Evolutionary conservation across 1,284 basidiomycete species (phyloP).

Genomic region (Fistulina hepatica): DNA sequence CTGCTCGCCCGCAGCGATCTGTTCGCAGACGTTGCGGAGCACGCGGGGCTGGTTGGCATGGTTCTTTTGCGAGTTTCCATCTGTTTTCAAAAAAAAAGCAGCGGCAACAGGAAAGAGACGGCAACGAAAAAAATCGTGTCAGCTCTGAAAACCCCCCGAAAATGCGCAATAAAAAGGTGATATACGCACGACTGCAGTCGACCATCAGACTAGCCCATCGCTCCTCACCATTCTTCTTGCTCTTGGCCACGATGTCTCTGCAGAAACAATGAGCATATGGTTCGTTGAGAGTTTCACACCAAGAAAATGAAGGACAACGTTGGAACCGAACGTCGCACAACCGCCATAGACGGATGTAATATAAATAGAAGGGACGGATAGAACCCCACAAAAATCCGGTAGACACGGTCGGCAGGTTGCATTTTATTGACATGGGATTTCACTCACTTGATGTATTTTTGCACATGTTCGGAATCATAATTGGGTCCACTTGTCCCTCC

Average conservation of each 20-base stretch:
- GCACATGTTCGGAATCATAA: constrained; percentile 67
- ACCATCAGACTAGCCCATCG: constrained; percentile 72
- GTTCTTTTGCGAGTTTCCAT: constrained; percentile 89
- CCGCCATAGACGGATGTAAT: too few relatives aligned
- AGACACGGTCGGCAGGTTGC: too few relatives aligned
- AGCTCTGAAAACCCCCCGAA: too few relatives aligned
- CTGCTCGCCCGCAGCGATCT: constrained; percentile 68
- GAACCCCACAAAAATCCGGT: too few relatives aligned
- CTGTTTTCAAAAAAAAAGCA: too few relatives aligned
- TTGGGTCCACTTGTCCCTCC: constrained; percentile 87
- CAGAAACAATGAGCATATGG: too few relatives aligned
- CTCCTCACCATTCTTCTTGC: constrained; percentile 20
- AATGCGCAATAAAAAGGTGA: constrained; percentile 5
- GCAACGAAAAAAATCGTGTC: constrained; percentile 5
- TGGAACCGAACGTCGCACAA: too few relatives aligned
- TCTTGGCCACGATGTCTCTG: constrained; percentile 64
- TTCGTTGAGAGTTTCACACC: too few relatives aligned
- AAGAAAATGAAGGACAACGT: too few relatives aligned
- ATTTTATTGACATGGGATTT: too few relatives aligned
- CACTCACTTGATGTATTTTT: constrained; percentile 59
- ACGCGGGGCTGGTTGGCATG: constrained; percentile 86
- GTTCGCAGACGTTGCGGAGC: constrained; percentile 63
- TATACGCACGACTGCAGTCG: constrained; percentile 63
- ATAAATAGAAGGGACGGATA: too few relatives aligned
- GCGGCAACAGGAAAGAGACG: constrained; percentile 6